Evolutionary conservation across 2,329 filamentous ascomycete species (phyloP).

Genomic region (Capronia coronata): DNA sequence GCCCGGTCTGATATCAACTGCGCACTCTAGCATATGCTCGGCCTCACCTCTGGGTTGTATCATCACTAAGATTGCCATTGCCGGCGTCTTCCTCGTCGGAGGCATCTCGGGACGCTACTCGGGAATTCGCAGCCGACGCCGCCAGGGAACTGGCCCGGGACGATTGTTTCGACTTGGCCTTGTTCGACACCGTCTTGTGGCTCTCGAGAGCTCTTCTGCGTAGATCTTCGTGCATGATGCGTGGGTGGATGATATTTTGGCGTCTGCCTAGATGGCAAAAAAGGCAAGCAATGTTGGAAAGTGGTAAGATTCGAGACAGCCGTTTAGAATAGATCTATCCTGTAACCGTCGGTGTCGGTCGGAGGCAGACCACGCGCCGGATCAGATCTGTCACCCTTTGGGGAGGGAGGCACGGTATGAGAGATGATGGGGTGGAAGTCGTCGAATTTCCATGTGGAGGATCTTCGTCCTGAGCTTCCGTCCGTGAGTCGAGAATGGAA

Average conservation of each 20-base stretch:
- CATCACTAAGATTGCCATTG: slow-evolving; percentile 49
- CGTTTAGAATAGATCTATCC: no score
- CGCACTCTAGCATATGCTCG: slow-evolving; percentile 2
- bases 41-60: slow-evolving; percentile 51
- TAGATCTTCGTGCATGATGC: slow-evolving; percentile 42
- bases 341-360: background rate
- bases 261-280: background rate
- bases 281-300: no score
- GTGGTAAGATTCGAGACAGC: no score
- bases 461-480: background rate
- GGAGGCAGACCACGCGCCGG: background rate
- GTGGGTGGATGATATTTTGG: background rate
- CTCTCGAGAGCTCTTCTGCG: slow-evolving; percentile 57
- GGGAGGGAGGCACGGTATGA: slow-evolving; percentile 21
- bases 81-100: slow-evolving; percentile 53
- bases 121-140: slow-evolving; percentile 48
- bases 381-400: slow-evolving; percentile 21
- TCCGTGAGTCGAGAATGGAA: background rate
- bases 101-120: slow-evolving; percentile 48
- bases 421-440: slow-evolving; percentile 15
- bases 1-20: background rate
- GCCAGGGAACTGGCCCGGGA: slow-evolving; percentile 49
- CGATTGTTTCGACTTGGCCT: slow-evolving; percentile 48
- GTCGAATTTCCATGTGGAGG: slow-evolving; percentile 23
- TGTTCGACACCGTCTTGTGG: slow-evolving; percentile 57